Conservation (phyloP, 1,139 yeast genomes). For the Pichia terricola region DNA sequence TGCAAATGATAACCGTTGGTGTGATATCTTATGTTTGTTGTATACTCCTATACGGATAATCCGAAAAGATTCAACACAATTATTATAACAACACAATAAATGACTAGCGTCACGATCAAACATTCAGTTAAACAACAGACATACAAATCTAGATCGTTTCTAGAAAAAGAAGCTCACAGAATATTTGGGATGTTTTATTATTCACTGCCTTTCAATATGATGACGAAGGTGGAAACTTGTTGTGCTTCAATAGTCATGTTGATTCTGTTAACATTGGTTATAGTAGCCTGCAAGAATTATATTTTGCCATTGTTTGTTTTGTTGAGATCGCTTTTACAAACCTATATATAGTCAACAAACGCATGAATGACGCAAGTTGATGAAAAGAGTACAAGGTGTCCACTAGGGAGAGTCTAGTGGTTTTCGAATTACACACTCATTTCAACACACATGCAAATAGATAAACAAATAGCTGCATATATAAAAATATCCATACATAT, state of each 20-base stretch:
- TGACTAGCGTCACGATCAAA: neutral
- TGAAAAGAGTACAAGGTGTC: too few species aligned
- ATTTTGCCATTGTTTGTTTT: constrained; percentile 6
- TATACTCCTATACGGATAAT: too few species aligned
- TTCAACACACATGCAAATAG: too few species aligned
- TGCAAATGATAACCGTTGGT: too few species aligned
- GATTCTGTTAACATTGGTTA: neutral
- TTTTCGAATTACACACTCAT: too few species aligned
- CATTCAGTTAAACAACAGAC: neutral
- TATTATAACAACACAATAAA: neutral
- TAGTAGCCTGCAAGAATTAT: constrained; percentile 8
- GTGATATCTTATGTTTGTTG: too few species aligned
- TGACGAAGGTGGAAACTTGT: constrained; percentile 6
- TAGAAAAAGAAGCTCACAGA: constrained; percentile 1
- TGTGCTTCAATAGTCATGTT: neutral
- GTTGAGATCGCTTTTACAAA: neutral
- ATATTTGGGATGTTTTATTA: constrained; percentile 4
- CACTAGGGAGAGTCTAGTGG: too few species aligned
- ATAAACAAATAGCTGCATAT: too few species aligned
- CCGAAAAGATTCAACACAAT: too few species aligned
- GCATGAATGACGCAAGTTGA: too few species aligned
- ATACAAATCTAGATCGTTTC: constrained; percentile 3
- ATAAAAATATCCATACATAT: too few species aligned
- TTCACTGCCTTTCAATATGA: neutral
- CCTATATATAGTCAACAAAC: too few species aligned